These are phyloP conservation scores for Yueomyces sinensis DNA, from an alignment of 805 yeast genomes.

Conservation along the genomic window DNA sequence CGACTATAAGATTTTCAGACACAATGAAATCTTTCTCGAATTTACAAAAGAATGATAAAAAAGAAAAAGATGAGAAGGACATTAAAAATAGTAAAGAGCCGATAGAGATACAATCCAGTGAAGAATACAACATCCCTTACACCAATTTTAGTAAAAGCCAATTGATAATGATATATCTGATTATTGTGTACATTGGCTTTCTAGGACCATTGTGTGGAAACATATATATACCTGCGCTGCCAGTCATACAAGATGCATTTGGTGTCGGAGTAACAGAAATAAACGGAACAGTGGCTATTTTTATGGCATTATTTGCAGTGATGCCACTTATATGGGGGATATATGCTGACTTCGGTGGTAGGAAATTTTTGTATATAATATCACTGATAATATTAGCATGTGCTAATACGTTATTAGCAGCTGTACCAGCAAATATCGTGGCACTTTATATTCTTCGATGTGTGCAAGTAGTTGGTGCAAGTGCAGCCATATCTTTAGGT, in stretches of 20 bases:
- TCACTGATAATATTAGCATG: conserved; percentile 46
- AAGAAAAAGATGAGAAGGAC: too few relatives aligned
- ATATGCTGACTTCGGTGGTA: conserved; percentile 42
- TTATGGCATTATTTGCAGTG: conserved; percentile 42
- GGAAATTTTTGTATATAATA: conserved; percentile 50
- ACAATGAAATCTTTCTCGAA: too few relatives aligned
- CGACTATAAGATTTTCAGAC: too few relatives aligned
- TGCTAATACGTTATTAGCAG: conserved; percentile 54
- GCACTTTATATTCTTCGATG: conserved; percentile 53
- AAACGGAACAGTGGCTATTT: conserved; percentile 44
- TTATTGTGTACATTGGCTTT: conserved; percentile 37
- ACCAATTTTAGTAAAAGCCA: conserved; percentile 26
- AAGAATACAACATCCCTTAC: conserved; percentile 11
- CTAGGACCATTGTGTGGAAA: conserved; percentile 47
- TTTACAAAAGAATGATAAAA: too few relatives aligned
- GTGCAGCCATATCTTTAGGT: conserved; percentile 81
- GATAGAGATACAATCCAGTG: too few relatives aligned
- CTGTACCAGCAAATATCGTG: conserved; percentile 48
- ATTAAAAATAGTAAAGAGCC: too few relatives aligned
- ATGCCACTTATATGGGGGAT: conserved; percentile 46
- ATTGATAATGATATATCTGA: conserved; percentile 22
- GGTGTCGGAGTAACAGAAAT: conserved; percentile 29
- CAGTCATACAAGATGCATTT: conserved; percentile 30
- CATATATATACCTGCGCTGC: conserved; percentile 42
- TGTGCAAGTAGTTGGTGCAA: conserved; percentile 75